Base-by-base conservation (phyloP, 2,329 filamentous ascomycete genomes). In the Escovopsis weberi region DNA sequence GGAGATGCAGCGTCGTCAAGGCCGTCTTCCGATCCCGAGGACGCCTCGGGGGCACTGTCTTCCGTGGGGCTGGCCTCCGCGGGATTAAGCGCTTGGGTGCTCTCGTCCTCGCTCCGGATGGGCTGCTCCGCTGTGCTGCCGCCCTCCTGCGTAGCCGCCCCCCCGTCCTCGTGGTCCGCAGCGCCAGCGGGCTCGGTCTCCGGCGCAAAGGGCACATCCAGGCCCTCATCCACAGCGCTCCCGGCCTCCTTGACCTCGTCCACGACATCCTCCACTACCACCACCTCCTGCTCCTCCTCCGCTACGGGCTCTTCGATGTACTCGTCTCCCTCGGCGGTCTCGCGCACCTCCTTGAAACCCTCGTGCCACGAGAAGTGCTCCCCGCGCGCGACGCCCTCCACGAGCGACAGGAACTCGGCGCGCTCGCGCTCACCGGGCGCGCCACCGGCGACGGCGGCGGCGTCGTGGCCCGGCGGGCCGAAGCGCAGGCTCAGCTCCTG, bases 401-500 rank as follows among this genome's bases (percentile, higher is more conserved):
- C 59, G 2, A 56, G 47, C 23, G 51, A 41, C 23, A 61, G 40
- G 40, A 59, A 62, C 11, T 32, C 43, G 6, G 47, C 35, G 2
- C 41, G 47, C 38, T 43, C 37, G 10, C 44, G 35, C 1, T 15
- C 15, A 15, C 34, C 33, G 3, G 11, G 28, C 28, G 38, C n/a
- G 6, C 1, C 15, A 36, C 0, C 30, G 6, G 38, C n/a, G 6
- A 1, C 15, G 35, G 0, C 30, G 6, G 1, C 37, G 6, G 15
- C 26, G 12, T 37, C 26, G 10, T 30, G 11, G 32, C 40, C 39
- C 10, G n/a, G 38, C 28, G 3, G 8, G 3, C 50, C 46, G 12
- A 48, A 43, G 18, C 51, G 45, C 15, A 78, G 60, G 2, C 60
- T 64, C 23, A 78, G 54, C 51, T 73, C 68, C 18, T 68, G 64